A percentile compares a stretch with the other conserved stretches of the same genome.
phyloP scores from a whole-genome alignment of 208 protist genomes.

The Angomonas deanei region DNA sequence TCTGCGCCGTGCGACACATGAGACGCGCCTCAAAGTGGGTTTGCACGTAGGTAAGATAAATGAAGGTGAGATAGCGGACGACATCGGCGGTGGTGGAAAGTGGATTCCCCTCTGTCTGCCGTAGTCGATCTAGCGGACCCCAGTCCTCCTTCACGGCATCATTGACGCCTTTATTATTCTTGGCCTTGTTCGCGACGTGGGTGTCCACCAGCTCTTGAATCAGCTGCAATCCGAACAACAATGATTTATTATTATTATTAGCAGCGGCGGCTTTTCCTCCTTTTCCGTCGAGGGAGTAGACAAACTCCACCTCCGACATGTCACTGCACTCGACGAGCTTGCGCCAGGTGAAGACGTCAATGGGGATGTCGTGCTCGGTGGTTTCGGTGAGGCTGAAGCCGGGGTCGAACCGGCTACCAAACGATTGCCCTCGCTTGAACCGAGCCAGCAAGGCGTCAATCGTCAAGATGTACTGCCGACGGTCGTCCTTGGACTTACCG shows the following conservation, averaged over 20 bases:
- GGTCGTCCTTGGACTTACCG: conserved; percentile 36
- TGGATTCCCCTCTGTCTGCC: conserved; percentile 25
- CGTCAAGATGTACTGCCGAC: conserved; percentile 24
- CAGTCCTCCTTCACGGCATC: conserved; percentile 16
- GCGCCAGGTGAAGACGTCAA: conserved; percentile 72
- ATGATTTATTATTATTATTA: neutral
- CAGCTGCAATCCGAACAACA: conserved; percentile 26
- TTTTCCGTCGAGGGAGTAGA: conserved; percentile 38
- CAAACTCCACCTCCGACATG: conserved; percentile 70
- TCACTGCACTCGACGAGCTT: conserved; percentile 57
- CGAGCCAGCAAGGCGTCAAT: neutral
- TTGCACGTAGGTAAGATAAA: conserved; percentile 70
- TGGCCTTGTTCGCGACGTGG: conserved; percentile 21
- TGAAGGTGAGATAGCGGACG: conserved; percentile 57
- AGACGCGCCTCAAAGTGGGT: conserved; percentile 73
- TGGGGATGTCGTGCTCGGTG: conserved; percentile 19
- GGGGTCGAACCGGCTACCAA: conserved; percentile 51
- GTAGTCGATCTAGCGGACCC: conserved; percentile 58
- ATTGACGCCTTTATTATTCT: conserved; percentile 10
- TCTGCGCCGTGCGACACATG: conserved; percentile 59
- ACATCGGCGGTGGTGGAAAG: conserved; percentile 48
- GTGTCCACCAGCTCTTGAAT: conserved; percentile 39
- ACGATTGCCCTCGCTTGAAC: neutral
- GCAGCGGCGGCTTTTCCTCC: neutral
- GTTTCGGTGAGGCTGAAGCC: conserved; percentile 14